Percentiles rank a stretch among this genome's conserved stretches.
Conservation (phyloP, 768 basidiomycete genomes). For the Phanerochaete carnosa region DNA sequence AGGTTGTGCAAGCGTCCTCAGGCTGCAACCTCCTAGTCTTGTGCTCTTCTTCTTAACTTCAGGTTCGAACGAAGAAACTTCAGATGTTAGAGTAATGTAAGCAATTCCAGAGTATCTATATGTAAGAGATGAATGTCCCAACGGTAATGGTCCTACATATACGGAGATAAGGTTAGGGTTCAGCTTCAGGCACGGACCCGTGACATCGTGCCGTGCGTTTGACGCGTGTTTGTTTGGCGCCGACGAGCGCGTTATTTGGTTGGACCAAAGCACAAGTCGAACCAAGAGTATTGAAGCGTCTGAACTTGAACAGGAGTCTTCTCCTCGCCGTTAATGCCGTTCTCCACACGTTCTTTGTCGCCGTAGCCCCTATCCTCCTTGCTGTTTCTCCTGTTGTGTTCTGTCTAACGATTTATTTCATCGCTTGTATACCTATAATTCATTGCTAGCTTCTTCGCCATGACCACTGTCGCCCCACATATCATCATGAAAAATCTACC, state of each 20-base stretch:
- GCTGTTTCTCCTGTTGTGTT: neutral
- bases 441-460: constrained; percentile 12
- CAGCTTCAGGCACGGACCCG: neutral
- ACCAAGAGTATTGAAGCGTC: neutral
- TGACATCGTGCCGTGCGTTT: neutral
- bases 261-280: constrained; percentile 2
- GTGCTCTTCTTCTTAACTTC: too few species aligned
- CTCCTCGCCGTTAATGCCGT: neutral
- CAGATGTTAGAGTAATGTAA: too few species aligned
- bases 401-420: neutral
- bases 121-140: too few species aligned
- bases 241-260: constrained; percentile 1
- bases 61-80: too few species aligned
- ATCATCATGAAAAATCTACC: constrained; percentile 24
- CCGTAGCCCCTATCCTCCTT: neutral
- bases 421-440: neutral
- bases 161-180: neutral
- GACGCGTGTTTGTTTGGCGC: neutral
- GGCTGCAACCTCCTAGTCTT: too few species aligned
- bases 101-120: too few species aligned
- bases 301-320: neutral
- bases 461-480: neutral
- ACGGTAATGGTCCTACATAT: too few species aligned
- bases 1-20: too few species aligned
- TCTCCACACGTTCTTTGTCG: neutral